phyloP scores from a whole-genome alignment of 2,329 filamentous ascomycete species.

The Pseudocercospora fuligena region DNA sequence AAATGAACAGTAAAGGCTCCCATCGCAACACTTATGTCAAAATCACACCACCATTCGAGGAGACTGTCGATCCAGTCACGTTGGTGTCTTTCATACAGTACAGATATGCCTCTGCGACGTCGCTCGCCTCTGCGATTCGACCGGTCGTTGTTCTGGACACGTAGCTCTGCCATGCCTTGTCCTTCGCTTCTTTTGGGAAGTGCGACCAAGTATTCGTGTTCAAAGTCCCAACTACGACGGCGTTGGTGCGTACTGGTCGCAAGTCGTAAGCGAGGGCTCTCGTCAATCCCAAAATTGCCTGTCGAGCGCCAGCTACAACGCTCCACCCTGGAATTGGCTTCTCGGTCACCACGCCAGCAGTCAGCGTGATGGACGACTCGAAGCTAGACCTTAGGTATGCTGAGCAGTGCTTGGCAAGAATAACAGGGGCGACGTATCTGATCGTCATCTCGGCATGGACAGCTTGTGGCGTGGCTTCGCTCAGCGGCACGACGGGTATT shows the following conservation, averaged over 20 bases:
- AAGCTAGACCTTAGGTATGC: constrained; percentile 48
- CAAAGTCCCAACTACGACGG: constrained; percentile 59
- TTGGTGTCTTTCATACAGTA: constrained; percentile 51
- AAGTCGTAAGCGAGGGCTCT: constrained; percentile 64
- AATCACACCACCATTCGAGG: constrained; percentile 47
- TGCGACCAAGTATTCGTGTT: constrained; percentile 45
- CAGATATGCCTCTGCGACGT: constrained; percentile 51
- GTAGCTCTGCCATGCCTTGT: constrained; percentile 23
- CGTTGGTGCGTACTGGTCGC: constrained; percentile 65
- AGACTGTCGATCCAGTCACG: constrained; percentile 47
- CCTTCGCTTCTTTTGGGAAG: constrained; percentile 28
- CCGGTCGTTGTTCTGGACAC: constrained; percentile 28
- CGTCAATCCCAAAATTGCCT: constrained; percentile 56
- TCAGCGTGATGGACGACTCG: constrained; percentile 59
- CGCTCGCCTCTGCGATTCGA: constrained; percentile 42
- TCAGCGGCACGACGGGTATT: neutral
- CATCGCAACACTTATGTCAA: constrained; percentile 20
- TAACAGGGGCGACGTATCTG: constrained; percentile 53
- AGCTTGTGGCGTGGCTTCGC: constrained; percentile 2
- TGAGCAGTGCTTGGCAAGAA: constrained; percentile 55
- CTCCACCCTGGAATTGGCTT: constrained; percentile 57
- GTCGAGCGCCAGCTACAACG: constrained; percentile 51
- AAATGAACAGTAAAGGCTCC: neutral
- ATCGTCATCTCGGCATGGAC: constrained; percentile 41
- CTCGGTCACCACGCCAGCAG: constrained; percentile 55